Base-by-base conservation (phyloP, 139 green algal genomes). In the Bryopsis sp. region DNA sequence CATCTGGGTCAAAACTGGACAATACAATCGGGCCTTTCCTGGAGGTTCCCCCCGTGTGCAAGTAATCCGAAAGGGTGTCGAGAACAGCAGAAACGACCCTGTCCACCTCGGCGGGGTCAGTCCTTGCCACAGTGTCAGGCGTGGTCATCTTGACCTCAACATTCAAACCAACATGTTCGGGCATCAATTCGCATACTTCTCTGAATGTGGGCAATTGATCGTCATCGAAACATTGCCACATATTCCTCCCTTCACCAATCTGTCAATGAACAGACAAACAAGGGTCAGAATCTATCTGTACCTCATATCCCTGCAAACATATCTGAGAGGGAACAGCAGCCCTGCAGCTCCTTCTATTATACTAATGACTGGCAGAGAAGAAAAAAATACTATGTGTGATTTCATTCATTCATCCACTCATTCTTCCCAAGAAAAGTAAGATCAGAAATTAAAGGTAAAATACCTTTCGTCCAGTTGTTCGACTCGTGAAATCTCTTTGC, bases 121-220 rank as follows among this genome's bases (percentile, higher is more conserved):
- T 90, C n/a, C 66, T 46, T 22, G 64, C 61, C 32, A 88, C 29
- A 6, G 58, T 31, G 61, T 39, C 43, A 39, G 39, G 28, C 19
- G 67, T 78, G 2, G 78, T 72, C 84, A 95, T 90, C 77, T 96
- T 96, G 26, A 96, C 72, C 75, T 96, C 90, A 8, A 95, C 81
- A 77, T 95, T 86, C 68, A 95, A 89, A 4, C 77, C 84, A 0
- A 95, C 72, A 22, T 74, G 5, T 1, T 66, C 47, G 2, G 87
- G 84, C 48, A 93, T 58, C 29, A 22, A 64, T 1, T 36, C 37
- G 48, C 93, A 86, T 2, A 92, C 74, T 66, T 90, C 66, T 48
- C 75, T 78, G 62, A 95, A 74, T 0, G 84, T 93, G 34, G 89
- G 88, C 39, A 95, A 75, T 2, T 73, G 31, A 28, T 90, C 86